Base-by-base conservation (phyloP, 2,329 filamentous ascomycete genomes). In the Hypoxylon sp. region DNA sequence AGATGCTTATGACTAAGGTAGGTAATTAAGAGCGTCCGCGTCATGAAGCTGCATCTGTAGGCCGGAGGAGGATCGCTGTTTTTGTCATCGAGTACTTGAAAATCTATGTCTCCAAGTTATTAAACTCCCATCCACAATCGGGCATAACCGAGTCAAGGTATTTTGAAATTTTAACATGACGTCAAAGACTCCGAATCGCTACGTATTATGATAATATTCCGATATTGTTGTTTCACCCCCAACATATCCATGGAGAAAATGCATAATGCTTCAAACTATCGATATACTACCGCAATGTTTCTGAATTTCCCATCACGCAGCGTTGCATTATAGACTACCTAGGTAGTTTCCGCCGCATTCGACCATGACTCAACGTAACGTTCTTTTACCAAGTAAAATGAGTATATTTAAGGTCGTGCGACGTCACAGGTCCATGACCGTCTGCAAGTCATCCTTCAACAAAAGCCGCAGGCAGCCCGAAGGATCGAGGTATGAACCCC, bases 381-480 rank as follows among this genome's bases (percentile, higher is more conserved):
- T 51, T 52, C 35, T 35, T 19, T 51, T 54, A 46, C 31, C 58
- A 52, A 35, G 42, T 55, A 56, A 24, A 42, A 44, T 10, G 15
- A 52, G 61, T 54, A 62, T 50, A 60, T 52, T 59, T 44, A 46
- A 58, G 61, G 50, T 51, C 54, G 66, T 69, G 66, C 69, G 53
- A 60, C 62, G 56, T 57, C 51, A 60, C 59, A 53, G 55, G 59
- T 56, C 32, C 31, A 68, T 29, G 27, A 19, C 35, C 42, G 54
- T 44, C 67, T 67, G 66, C 66, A 67, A 67, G 69, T 67, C 69
- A 71, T 69, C 57, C 27, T 32, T 17, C 19, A 60, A 62, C 66
- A 69, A 51, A 59, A 67, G 59, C 69, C 69, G 66, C 56, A 62
- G 61, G 67, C 63, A 60, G 66, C 35, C 69, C 69, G 69, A 71